Conservation (phyloP, 1,139 yeast species). For the Yamadazyma membranifaciens region DNA sequence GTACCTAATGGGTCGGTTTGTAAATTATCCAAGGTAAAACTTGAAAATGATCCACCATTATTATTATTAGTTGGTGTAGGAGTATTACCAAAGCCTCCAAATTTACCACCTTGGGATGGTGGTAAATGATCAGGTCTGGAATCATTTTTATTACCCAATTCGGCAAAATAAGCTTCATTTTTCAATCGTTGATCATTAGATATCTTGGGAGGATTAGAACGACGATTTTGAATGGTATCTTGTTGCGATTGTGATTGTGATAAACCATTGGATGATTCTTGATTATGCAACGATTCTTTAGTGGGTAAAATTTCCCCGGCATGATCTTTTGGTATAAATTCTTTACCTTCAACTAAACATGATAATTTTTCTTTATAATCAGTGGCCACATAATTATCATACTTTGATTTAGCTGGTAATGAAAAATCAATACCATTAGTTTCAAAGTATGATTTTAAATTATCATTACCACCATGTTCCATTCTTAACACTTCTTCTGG, state of each 20-base stretch:
- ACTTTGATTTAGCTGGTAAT: slow-evolving; percentile 70
- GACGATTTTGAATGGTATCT: slow-evolving; percentile 42
- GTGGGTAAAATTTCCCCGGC: slow-evolving; percentile 47
- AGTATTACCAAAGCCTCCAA: slow-evolving; percentile 85
- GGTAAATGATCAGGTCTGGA: slow-evolving; percentile 75
- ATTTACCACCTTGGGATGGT: slow-evolving; percentile 94
- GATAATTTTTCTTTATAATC: slow-evolving; percentile 85
- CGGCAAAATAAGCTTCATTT: slow-evolving; percentile 81
- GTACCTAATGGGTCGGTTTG: slow-evolving; percentile 90
- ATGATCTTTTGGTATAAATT: slow-evolving; percentile 67
- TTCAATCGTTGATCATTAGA: slow-evolving; percentile 47
- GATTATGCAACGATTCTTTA: slow-evolving; percentile 14
- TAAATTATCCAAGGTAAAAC: slow-evolving; percentile 69
- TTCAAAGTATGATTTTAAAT: slow-evolving; percentile 65
- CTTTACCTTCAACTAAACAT: slow-evolving; percentile 71
- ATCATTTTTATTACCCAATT: slow-evolving; percentile 71
- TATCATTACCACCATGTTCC: slow-evolving; percentile 94
- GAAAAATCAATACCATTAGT: slow-evolving; percentile 69
- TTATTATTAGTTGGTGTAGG: slow-evolving; percentile 43
- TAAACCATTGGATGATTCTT: background rate
- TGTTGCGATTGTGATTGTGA: slow-evolving; percentile 17
- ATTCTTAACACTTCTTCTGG: slow-evolving; percentile 84
- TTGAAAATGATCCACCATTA: slow-evolving; percentile 44
- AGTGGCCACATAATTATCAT: slow-evolving; percentile 87
- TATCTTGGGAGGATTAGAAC: slow-evolving; percentile 31